Evolutionary conservation across 2,329 filamentous ascomycete genomes (phyloP), one percentile per base, ranked within the genome.

Genomic region (Stachybotrys elegans): DNA sequence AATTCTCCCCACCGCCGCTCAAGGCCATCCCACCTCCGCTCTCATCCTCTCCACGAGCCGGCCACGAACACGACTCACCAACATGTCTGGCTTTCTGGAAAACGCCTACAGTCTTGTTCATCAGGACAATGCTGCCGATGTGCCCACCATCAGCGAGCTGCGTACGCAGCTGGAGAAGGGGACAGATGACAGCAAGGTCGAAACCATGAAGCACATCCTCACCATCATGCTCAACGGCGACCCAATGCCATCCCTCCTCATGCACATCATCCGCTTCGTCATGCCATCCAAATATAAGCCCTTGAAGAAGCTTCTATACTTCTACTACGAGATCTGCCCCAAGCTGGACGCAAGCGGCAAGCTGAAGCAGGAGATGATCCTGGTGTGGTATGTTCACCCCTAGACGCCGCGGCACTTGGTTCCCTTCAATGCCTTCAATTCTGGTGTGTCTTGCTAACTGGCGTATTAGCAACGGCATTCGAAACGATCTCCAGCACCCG

Each of bases 241-340:
- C 63, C 84, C 93, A 32, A 93, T 98, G 85, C 86, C 91, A 21
- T 84, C 90, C 56, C 78, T 98, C 17, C 83, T 98, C 57, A 98
- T 98, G 93, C 93, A 97, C 73, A 98, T 98, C 62, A 98, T 98
- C 67, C 89, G 93, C 66, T 98, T 98, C 66, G 91, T 98, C 58
- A 98, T 98, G 93, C 93, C 93, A 13, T 95, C 90, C 51, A 96
- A 94, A 74, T 89, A 87, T 69, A 98, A 98, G 73, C 75, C 86
- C 34, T 75, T 98, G 59, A 98, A 98, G 81, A 98, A 98, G 75
- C 79, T 98, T 49, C 80, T 98, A 44, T 98, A 98, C 72, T 93
- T 98, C 68, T 98, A 98, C 75, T 96, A 97, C 66, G 93, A 98
- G 71, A 93, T 97, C 65, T 97, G 93, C 67, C 93, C 92, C 32